phyloP scores from a whole-genome alignment of 2,329 filamentous ascomycete species.

The Penicillium sp. region DNA sequence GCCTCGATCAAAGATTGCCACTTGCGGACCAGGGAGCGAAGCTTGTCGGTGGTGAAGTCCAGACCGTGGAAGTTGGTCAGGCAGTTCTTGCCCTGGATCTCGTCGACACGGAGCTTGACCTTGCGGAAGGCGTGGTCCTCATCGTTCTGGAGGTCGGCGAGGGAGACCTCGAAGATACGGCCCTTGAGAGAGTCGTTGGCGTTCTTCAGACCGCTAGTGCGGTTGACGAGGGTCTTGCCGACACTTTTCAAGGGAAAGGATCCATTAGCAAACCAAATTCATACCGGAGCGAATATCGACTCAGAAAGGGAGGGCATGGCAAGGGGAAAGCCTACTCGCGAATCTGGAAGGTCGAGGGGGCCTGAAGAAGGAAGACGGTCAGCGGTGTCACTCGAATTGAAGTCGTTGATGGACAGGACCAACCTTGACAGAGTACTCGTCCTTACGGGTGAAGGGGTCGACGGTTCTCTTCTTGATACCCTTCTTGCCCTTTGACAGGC shows the following conservation, averaged over 20 bases:
- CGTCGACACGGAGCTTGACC: constrained; percentile 97
- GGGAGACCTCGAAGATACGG: constrained; percentile 97
- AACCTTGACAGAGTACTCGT: constrained; percentile 98
- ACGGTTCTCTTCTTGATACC: constrained; percentile 99
- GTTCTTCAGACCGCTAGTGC: constrained; percentile 99
- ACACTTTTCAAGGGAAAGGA: constrained; percentile 70
- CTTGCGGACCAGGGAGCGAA: constrained; percentile 98
- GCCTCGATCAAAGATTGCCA: constrained; percentile 99
- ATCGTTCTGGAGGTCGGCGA: constrained; percentile 99
- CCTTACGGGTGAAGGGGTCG: constrained; percentile 98
- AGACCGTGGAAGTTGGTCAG: constrained; percentile 99
- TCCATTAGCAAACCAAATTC: constrained; percentile 22
- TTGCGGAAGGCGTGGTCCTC: constrained; percentile 99
- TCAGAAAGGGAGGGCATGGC: constrained; percentile 3
- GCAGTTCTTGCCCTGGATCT: constrained; percentile 99
- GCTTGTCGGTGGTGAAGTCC: constrained; percentile 99
- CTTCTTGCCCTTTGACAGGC: constrained; percentile 99
- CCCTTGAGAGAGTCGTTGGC: constrained; percentile 99
- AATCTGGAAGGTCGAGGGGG: constrained; percentile 91
- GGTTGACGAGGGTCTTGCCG: constrained; percentile 99
- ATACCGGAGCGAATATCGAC: not conserved
- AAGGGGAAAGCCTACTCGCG: constrained; percentile 75
- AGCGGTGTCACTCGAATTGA: constrained; percentile 15
- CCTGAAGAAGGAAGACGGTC: constrained; percentile 55
- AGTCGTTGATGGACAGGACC: constrained; percentile 29